These are phyloP conservation scores for Alisma plantagoaquatica DNA, from an alignment of 106 monocot genomes.

Conservation along the genomic window DNA sequence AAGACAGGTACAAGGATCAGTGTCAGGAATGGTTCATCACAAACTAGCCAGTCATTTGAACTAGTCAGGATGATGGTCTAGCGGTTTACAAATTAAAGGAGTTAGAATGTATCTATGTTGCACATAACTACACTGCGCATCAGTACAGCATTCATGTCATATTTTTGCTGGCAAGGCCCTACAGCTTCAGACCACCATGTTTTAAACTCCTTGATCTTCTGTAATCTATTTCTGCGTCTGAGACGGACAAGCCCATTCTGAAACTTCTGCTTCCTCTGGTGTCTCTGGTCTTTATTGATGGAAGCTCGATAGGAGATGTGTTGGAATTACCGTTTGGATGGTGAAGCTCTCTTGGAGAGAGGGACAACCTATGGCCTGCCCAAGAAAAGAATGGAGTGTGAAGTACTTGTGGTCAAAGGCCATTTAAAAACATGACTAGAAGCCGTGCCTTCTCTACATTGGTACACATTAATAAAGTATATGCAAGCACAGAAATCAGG, in stretches of 20 bases:
- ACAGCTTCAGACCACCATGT: conserved; percentile 18
- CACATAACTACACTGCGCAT: too few species aligned
- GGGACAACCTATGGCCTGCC: conserved; percentile 25
- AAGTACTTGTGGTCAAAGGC: too few species aligned
- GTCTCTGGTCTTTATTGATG: conserved; percentile 16
- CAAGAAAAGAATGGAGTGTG: too few species aligned
- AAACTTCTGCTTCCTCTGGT: conserved; percentile 30
- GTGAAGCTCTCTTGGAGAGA: conserved; percentile 7
- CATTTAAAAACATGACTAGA: background rate
- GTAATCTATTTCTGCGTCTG: conserved; percentile 89
- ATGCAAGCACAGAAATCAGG: too few species aligned
- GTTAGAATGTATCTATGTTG: too few species aligned
- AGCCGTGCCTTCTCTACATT: background rate
- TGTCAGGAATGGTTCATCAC: too few species aligned
- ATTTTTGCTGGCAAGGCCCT: too few species aligned
- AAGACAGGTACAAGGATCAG: too few species aligned
- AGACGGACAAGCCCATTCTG: conserved; percentile 40
- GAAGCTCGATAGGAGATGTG: conserved; percentile 17
- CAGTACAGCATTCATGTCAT: too few species aligned
- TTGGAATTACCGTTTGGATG: conserved; percentile 12
- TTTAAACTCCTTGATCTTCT: conserved; percentile 86
- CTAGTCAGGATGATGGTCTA: too few species aligned
- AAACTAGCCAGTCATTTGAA: too few species aligned
- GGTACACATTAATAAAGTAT: background rate
- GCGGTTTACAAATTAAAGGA: too few species aligned